Percentiles rank a stretch among this genome's conserved stretches.
Evolutionary conservation across 345 rosid species (phyloP).

Genomic region (Isatis tinctoria): DNA sequence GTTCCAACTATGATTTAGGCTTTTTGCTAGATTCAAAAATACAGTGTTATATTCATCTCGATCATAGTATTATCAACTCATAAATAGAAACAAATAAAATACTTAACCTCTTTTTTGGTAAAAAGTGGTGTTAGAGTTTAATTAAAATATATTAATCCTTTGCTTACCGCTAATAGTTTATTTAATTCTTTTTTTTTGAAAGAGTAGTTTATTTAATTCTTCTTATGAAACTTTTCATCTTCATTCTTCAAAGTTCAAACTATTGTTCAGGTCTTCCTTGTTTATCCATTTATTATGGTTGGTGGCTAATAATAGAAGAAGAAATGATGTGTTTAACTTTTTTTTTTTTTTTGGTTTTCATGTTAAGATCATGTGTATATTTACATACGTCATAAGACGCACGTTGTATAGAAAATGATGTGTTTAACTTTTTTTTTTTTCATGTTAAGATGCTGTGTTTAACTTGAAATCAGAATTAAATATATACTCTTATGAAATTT

Average conservation of each 20-base stretch:
- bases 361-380: too few species aligned
- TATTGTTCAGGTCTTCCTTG: not conserved
- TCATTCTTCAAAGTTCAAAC: too few species aligned
- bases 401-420: not conserved
- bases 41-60: not conserved
- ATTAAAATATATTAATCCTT: too few species aligned
- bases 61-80: not conserved
- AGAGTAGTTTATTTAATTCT: too few species aligned
- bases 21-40: conserved; percentile 13
- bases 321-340: too few species aligned
- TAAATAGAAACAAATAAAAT: not conserved
- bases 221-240: too few species aligned
- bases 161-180: too few species aligned
- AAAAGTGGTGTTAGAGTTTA: not conserved
- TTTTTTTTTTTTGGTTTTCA: not conserved
- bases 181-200: not conserved
- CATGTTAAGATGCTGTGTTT: too few species aligned
- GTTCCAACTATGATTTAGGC: conserved; percentile 22
- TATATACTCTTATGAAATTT: not conserved
- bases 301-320: not conserved
- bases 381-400: too few species aligned
- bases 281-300: not conserved
- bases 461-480: too few species aligned
- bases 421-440: too few species aligned
- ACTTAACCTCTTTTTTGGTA: not conserved